phyloP scores from a whole-genome alignment of 805 yeast species.

The Debaryomyces prosopidis region DNA sequence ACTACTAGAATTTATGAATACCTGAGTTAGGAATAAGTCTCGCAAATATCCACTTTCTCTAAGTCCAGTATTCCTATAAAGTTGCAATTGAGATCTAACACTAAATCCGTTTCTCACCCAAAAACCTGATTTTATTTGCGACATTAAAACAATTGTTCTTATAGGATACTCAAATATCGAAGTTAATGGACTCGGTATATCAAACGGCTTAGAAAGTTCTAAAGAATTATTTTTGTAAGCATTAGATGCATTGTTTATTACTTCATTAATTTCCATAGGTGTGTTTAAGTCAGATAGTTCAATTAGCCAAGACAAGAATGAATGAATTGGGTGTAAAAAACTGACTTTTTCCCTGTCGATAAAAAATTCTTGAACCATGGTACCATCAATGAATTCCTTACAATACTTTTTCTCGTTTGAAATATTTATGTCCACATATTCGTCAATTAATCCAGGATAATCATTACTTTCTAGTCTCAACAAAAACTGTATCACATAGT shows the following conservation, averaged over 20 bases:
- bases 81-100: slow-evolving; percentile 72
- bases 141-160: slow-evolving; percentile 69
- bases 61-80: slow-evolving; percentile 74
- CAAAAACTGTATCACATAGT: slow-evolving; percentile 29
- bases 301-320: slow-evolving; percentile 69
- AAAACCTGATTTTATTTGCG: slow-evolving; percentile 84
- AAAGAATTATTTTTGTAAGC: slow-evolving; percentile 5
- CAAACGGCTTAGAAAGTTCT: slow-evolving; percentile 6
- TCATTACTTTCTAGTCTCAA: slow-evolving; percentile 27
- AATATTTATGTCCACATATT: slow-evolving; percentile 25
- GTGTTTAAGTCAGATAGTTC: slow-evolving; percentile 46
- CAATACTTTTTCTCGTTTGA: slow-evolving; percentile 12
- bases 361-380: slow-evolving; percentile 20
- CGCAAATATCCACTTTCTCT: slow-evolving; percentile 81
- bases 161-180: slow-evolving; percentile 70
- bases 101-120: slow-evolving; percentile 96
- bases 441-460: slow-evolving; percentile 28
- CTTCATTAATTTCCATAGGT: slow-evolving; percentile 18
- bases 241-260: slow-evolving; percentile 13
- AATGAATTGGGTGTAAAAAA: slow-evolving; percentile 78
- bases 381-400: slow-evolving; percentile 23
- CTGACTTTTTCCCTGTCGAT: slow-evolving; percentile 52
- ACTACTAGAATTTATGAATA: slow-evolving; percentile 49
- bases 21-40: slow-evolving; percentile 74
- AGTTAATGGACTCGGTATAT: slow-evolving; percentile 16